Percentiles rank a stretch among this genome's conserved stretches.
These are phyloP conservation scores for Trichoderma endophyticum DNA, from an alignment of 2,329 filamentous ascomycete species.

Conservation along the genomic window DNA sequence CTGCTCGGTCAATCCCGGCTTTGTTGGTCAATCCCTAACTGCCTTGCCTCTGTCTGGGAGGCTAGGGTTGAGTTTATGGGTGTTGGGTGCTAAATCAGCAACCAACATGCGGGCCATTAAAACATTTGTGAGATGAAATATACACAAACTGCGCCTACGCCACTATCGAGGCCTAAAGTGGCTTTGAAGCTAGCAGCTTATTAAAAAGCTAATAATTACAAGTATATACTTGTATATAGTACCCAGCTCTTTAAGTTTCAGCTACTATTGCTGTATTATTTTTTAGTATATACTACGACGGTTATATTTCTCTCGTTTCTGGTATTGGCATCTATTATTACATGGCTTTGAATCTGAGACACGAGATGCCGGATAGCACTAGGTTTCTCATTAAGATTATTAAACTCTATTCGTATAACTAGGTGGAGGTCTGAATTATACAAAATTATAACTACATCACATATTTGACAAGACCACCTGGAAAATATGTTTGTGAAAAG, in stretches of 20 bases:
- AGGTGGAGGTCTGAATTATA: background rate
- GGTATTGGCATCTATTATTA: no score
- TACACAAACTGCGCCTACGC: background rate
- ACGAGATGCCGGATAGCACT: background rate
- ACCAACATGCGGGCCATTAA: background rate
- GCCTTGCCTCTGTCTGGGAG: no score
- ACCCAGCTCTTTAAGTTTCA: no score
- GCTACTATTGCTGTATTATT: background rate
- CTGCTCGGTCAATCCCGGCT: rapidly evolving
- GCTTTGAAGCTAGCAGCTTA: background rate
- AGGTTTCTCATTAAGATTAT: background rate
- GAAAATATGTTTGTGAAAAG: background rate
- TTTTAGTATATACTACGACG: no score
- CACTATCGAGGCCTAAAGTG: background rate
- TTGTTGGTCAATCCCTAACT: no score
- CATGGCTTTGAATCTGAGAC: background rate
- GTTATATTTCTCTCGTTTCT: no score
- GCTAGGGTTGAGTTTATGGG: background rate
- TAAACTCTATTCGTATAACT: background rate
- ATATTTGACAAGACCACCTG: background rate
- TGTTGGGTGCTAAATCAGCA: background rate
- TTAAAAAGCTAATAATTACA: background rate
- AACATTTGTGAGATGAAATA: no score
- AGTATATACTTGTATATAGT: no score
- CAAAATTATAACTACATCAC: background rate